A percentile compares a stretch with the other conserved stretches of the same genome.
phyloP scores from a whole-genome alignment of 1,139 yeast species.

The Magnusiomyces ingens region DNA sequence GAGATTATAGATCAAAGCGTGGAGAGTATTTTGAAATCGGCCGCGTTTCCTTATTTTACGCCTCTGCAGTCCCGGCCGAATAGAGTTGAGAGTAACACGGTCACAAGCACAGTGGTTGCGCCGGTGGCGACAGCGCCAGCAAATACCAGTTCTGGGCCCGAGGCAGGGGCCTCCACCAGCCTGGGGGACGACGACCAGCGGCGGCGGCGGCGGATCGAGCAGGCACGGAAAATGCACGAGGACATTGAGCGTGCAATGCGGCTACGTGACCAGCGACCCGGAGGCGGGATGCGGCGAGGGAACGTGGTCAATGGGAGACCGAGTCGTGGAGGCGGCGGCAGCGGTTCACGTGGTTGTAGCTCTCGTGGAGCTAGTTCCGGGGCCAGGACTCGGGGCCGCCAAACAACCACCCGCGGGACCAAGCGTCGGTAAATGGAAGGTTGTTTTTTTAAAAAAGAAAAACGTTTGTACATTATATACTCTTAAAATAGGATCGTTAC shows the following conservation, averaged over 20 bases:
- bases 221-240: constrained; percentile 6
- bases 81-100: not conserved
- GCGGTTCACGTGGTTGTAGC: no score
- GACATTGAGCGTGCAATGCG: constrained; percentile 5
- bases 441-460: no score
- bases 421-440: not conserved
- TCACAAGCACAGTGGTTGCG: not conserved
- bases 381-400: not conserved
- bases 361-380: no score
- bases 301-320: not conserved
- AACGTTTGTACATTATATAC: no score
- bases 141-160: not conserved
- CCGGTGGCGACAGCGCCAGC: not conserved
- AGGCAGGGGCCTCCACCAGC: not conserved
- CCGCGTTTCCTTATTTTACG: not conserved
- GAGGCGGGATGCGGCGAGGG: not conserved
- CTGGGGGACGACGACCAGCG: not conserved
- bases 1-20: constrained; percentile 1
- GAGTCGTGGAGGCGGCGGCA: no score
- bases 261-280: constrained; percentile 1
- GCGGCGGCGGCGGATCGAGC: not conserved
- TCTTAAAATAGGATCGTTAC: no score
- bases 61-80: not conserved
- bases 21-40: not conserved
- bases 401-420: not conserved